Percentiles rank a stretch among this genome's conserved stretches.
These are phyloP conservation scores for Urostyla sp. DNA, from an alignment of 73 alveolate species.

Conservation along the genomic window DNA sequence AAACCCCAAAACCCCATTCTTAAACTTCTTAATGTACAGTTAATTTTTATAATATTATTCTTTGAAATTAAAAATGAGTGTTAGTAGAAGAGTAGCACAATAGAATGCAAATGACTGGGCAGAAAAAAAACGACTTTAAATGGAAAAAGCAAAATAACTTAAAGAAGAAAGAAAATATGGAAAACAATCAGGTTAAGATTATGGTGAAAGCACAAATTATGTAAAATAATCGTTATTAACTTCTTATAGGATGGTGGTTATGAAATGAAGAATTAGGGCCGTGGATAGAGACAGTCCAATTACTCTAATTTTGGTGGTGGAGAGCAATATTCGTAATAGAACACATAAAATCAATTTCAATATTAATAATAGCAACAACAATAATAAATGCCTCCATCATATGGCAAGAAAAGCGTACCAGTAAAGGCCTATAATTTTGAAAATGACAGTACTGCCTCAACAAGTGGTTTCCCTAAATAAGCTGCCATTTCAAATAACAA, in stretches of 20 bases:
- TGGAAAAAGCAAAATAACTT: constrained; percentile 32
- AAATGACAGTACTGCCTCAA: no score
- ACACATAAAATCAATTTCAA: neutral
- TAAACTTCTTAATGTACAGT: no score
- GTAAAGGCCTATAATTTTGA: no score
- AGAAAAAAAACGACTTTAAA: constrained; percentile 15
- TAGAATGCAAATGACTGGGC: constrained; percentile 57
- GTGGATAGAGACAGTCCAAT: neutral
- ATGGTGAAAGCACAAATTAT: constrained; percentile 10
- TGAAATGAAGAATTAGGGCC: neutral
- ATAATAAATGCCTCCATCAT: no score
- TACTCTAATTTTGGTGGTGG: neutral
- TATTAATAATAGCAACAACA: no score
- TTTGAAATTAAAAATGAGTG: no score
- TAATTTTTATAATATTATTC: no score
- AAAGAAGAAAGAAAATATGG: constrained; percentile 37
- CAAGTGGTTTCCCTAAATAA: no score
- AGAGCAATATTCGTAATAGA: neutral
- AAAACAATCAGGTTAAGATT: constrained; percentile 34
- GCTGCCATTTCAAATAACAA: no score
- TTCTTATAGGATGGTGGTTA: neutral
- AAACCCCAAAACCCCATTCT: no score
- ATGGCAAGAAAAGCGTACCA: no score
- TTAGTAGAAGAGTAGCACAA: constrained; percentile 28
- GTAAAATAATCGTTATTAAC: neutral